These are phyloP conservation scores for Seiridium cupressi DNA, from an alignment of 2,329 filamentous ascomycete genomes.

Conservation along the genomic window DNA sequence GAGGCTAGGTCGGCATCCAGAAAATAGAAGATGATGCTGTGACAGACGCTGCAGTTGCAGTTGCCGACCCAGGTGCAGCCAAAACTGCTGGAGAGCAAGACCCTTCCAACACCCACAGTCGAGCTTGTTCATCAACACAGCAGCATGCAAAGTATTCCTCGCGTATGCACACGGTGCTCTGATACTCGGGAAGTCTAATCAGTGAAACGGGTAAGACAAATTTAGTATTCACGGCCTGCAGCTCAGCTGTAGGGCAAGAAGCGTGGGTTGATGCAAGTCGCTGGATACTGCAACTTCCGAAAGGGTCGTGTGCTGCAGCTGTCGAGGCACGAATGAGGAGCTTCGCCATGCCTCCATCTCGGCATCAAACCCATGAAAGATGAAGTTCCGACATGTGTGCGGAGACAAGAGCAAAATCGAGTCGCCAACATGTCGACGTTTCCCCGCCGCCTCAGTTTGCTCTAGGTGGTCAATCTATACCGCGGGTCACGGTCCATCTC, in stretches of 20 bases:
- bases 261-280: background rate
- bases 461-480: too few species aligned
- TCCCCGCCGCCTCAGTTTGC: too few species aligned
- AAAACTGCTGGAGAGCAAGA: too few species aligned
- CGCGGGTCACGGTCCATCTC: too few species aligned
- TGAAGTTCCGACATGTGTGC: background rate
- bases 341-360: background rate
- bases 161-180: background rate
- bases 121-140: too few species aligned
- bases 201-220: background rate
- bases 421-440: background rate
- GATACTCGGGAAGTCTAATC: background rate
- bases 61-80: too few species aligned
- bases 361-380: background rate
- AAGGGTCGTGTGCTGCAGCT: background rate
- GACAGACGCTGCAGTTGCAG: too few species aligned
- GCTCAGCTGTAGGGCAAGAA: background rate
- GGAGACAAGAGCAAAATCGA: background rate
- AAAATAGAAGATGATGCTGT: too few species aligned
- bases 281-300: background rate
- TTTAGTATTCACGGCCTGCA: background rate
- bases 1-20: background rate
- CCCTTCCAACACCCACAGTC: too few species aligned
- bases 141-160: background rate
- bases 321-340: background rate